phyloP scores from a whole-genome alignment of 2,329 filamentous ascomycete species.

The Monosporascus ibericus region DNA sequence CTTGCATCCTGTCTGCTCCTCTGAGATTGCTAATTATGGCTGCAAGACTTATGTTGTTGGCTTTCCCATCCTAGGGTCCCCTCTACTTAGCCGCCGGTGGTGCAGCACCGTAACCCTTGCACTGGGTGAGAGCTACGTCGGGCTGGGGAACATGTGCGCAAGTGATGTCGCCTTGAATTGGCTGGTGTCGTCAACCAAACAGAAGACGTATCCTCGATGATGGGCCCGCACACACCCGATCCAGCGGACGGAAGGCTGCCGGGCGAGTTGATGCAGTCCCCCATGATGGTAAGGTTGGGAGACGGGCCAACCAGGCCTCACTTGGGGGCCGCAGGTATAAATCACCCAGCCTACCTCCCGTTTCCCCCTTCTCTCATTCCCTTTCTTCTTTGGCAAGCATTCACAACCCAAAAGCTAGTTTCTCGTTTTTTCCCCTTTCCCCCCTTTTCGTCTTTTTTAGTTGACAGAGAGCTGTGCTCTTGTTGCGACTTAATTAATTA shows the following conservation, averaged over 20 bases:
- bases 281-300: background rate
- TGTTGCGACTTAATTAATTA: constrained; percentile 28
- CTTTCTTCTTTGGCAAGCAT: constrained; percentile 61
- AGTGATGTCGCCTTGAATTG: constrained; percentile 19
- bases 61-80: constrained; percentile 8
- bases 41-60: constrained; percentile 10
- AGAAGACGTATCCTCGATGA: constrained; percentile 10
- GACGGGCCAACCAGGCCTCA: constrained; percentile 19
- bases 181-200: constrained; percentile 18
- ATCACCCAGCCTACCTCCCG: constrained; percentile 32
- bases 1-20: constrained; percentile 11
- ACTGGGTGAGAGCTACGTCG: constrained; percentile 21
- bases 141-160: constrained; percentile 15
- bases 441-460: constrained; percentile 31
- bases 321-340: constrained; percentile 32
- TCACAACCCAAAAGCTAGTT: constrained; percentile 47
- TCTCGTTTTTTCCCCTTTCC: constrained; percentile 42
- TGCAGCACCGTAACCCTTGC: constrained; percentile 29
- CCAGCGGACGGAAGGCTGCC: constrained; percentile 14
- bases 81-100: constrained; percentile 34
- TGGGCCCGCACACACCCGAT: constrained; percentile 17
- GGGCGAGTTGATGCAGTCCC: constrained; percentile 12
- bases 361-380: constrained; percentile 31
- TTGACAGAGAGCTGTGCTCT: constrained; percentile 51
- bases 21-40: constrained; percentile 19